Conservation (phyloP, 208 protist genomes). For the Leishmania mexicana region DNA sequence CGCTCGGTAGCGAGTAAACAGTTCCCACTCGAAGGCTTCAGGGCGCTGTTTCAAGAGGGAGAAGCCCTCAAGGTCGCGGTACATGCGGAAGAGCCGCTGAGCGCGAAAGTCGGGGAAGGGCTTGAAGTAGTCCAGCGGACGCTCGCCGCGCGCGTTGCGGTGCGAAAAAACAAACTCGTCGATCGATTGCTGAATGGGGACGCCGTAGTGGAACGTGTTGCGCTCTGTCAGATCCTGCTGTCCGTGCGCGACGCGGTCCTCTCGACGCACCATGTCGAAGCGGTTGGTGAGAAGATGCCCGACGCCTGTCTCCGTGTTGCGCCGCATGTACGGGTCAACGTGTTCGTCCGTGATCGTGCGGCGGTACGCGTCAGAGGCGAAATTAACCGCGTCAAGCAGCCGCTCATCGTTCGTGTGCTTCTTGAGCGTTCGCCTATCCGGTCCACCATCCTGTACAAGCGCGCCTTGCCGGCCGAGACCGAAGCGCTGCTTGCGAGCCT, state of each 20-base stretch:
- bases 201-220: constrained; percentile 71
- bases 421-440: constrained; percentile 71
- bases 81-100: constrained; percentile 75
- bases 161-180: constrained; percentile 89
- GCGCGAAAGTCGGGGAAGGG: constrained; percentile 85
- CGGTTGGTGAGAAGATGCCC: constrained; percentile 79
- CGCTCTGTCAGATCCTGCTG: constrained; percentile 85
- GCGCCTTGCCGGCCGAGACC: constrained; percentile 84
- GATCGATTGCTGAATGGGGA: constrained; percentile 72
- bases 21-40: constrained; percentile 89
- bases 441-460: constrained; percentile 88
- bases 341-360: constrained; percentile 73
- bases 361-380: constrained; percentile 71
- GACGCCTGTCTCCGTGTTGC: constrained; percentile 62
- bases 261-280: constrained; percentile 85
- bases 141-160: constrained; percentile 81
- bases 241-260: constrained; percentile 62
- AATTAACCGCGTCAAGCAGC: constrained; percentile 73
- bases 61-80: constrained; percentile 89
- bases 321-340: constrained; percentile 74
- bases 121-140: constrained; percentile 89
- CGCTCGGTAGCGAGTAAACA: constrained; percentile 89
- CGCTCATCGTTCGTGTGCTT: constrained; percentile 88
- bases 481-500: constrained; percentile 74
- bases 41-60: constrained; percentile 84